These are phyloP conservation scores for Pyrenophora teres DNA, from an alignment of 2,329 filamentous ascomycete genomes.

Conservation along the genomic window DNA sequence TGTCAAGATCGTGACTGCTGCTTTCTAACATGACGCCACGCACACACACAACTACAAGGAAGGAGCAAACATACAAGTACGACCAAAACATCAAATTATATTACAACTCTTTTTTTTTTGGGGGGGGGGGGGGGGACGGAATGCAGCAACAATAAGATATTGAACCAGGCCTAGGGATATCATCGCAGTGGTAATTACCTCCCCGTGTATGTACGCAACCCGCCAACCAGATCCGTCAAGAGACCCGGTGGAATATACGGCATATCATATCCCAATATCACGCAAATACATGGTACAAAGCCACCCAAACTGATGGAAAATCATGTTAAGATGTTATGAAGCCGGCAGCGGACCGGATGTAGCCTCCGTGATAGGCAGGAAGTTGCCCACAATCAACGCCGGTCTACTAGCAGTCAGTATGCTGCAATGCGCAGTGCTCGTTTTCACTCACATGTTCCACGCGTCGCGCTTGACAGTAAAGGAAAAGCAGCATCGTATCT, in stretches of 20 bases:
- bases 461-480: constrained; percentile 95
- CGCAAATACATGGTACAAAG: not conserved
- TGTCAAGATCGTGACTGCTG: not conserved
- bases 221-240: not conserved
- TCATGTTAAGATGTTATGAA: not conserved
- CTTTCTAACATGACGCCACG: not conserved
- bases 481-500: constrained; percentile 93
- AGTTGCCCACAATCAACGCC: constrained; percentile 94
- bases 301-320: not conserved
- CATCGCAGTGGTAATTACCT: not conserved
- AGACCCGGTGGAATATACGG: not conserved
- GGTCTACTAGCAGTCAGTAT: constrained; percentile 60
- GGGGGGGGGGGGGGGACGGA: too few species aligned
- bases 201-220: not conserved
- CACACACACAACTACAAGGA: not conserved
- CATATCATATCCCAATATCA: not conserved
- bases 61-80: constrained; percentile 2
- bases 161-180: constrained; percentile 1
- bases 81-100: not conserved
- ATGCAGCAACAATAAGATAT: not conserved
- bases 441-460: constrained; percentile 82
- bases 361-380: constrained; percentile 77
- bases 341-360: constrained; percentile 28
- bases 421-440: not conserved
- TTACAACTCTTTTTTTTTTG: not conserved